Evolutionary conservation across 345 rosid species (phyloP), one percentile per base, ranked within the genome.

Genomic region (Salix purpurea): DNA sequence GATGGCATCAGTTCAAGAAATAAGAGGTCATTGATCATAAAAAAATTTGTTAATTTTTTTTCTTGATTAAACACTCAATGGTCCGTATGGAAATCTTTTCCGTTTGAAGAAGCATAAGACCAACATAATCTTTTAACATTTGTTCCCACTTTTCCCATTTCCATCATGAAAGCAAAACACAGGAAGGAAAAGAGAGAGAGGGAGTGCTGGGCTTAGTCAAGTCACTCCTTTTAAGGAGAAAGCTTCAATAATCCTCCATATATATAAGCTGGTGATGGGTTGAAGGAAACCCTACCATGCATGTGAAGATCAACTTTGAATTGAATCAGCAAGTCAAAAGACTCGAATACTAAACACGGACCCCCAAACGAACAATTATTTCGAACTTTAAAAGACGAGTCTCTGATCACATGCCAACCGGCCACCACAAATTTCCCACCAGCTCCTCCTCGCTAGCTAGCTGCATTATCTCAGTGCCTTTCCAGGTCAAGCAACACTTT

Each of bases 171-270:
- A 42, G 44, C 1, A 30, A 23, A 16, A 50, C 39, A 26, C 12
- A 10, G 60, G 60, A 52, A 54, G 60, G 5, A 32, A 46, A 44
- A 71, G 18, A 68, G 24, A 64, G 65, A 26, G 13, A 24, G n/a
- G 21, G 6, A 24, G 48, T 58, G 62, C 54, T 67, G 71, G 84
- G 79, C 81, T 77, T 77, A 75, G 85, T 88, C 88, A 81, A 86
- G 64, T 87, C 86, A 78, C 88, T 71, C 32, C 90, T 88, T 88
- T 88, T 81, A 70, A 88, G 88, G 60, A 77, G 79, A 75, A 69
- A 44, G 76, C 10, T 32, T 60, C 60, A 18, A 21, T 58, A 42
- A 75, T 52, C 69, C 48, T 28, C 26, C 54, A 12, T 28, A 2
- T 40, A 5, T 34, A 34, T 34, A 34, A 4, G 58, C 7, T 2